Percentiles rank a stretch among this genome's conserved stretches.
phyloP scores from a whole-genome alignment of 805 yeast genomes.

The Komagataella populi region DNA sequence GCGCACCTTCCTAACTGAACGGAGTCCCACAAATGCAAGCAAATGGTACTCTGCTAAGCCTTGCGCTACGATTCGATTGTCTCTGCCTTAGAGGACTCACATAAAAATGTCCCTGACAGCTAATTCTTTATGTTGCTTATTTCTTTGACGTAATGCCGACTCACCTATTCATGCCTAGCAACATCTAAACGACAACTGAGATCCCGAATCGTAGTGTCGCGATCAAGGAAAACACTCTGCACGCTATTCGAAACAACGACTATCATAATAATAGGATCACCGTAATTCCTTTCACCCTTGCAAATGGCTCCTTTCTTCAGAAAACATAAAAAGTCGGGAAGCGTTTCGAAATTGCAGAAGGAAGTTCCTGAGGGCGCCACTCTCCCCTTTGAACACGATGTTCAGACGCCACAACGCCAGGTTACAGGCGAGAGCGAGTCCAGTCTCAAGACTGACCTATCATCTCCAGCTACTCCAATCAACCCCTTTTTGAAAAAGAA shows the following conservation, averaged over 20 bases:
- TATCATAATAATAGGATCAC: background rate
- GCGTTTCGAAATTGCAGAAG: background rate
- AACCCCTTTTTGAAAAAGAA: background rate
- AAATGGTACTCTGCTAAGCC: too few relatives aligned
- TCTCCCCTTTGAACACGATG: background rate
- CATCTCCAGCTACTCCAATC: background rate
- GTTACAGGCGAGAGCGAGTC: background rate
- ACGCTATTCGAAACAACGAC: background rate
- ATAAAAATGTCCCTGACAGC: too few relatives aligned
- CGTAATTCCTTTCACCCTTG: background rate
- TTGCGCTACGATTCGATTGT: too few relatives aligned
- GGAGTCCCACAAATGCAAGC: too few relatives aligned
- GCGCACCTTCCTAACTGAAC: too few relatives aligned
- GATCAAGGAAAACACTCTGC: background rate
- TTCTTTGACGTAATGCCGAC: too few relatives aligned
- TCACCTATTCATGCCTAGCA: too few relatives aligned
- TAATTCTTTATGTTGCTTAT: too few relatives aligned
- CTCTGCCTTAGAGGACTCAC: too few relatives aligned
- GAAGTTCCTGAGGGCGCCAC: background rate
- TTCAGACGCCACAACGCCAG: background rate
- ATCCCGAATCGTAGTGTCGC: background rate
- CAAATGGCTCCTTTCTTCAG: conserved; percentile 1
- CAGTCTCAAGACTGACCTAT: background rate
- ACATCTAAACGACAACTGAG: background rate
- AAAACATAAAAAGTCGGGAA: background rate